Percentiles rank a stretch among this genome's conserved stretches.
phyloP scores from a whole-genome alignment of 306 rosid species.

The Prunus kanzakura region DNA sequence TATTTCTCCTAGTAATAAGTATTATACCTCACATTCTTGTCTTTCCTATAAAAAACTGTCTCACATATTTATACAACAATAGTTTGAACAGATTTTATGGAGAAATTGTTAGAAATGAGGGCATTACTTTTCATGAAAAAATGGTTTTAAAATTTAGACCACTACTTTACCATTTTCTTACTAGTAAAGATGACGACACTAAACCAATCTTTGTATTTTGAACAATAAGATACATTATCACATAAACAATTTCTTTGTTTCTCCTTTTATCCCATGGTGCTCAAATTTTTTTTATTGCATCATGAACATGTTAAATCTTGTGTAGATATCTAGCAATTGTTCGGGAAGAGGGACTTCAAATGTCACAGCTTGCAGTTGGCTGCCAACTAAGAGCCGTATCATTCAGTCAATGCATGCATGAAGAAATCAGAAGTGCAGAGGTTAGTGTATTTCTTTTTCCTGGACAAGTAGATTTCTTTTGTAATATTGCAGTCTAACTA shows the following conservation, averaged over 20 bases:
- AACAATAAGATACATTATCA: neutral
- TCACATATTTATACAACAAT: too few relatives aligned
- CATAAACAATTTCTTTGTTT: neutral
- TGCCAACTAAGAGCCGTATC: constrained; percentile 67
- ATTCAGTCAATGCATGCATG: constrained; percentile 39
- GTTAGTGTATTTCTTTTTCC: constrained; percentile 26
- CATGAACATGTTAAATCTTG: constrained; percentile 18
- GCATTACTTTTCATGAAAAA: neutral
- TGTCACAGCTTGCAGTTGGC: constrained; percentile 87
- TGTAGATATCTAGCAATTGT: constrained; percentile 63
- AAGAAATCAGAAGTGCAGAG: constrained; percentile 68
- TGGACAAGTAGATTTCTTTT: neutral
- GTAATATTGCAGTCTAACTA: neutral
- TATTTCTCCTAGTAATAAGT: too few relatives aligned
- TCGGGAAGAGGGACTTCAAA: constrained; percentile 72
- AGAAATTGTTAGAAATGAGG: neutral
- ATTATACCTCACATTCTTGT: neutral
- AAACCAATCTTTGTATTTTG: neutral
- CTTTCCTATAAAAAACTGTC: neutral
- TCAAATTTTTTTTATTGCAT: neutral
- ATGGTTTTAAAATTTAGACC: neutral
- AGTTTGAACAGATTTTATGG: too few relatives aligned
- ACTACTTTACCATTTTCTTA: neutral
- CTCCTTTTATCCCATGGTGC: neutral
- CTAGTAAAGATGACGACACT: neutral